phyloP scores from a whole-genome alignment of 2,329 filamentous ascomycete species.

The Fusarium tjaetaba region DNA sequence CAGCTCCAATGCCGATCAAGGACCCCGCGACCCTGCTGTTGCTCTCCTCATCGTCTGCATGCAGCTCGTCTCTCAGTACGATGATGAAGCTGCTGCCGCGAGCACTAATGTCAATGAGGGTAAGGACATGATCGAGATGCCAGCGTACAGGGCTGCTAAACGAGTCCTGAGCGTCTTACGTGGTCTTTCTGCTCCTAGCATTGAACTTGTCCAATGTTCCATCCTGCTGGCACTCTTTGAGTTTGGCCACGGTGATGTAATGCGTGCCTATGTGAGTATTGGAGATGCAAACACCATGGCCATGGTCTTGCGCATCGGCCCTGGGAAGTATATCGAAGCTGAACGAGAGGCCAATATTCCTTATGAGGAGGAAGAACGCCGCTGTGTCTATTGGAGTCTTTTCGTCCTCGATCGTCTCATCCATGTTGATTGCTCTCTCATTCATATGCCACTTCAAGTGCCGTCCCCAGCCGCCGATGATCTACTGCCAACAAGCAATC shows the following conservation, averaged over 20 bases:
- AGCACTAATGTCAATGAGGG: slow-evolving; percentile 42
- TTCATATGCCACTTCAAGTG: slow-evolving; percentile 49
- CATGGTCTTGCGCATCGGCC: slow-evolving; percentile 49
- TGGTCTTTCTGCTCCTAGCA: slow-evolving; percentile 48
- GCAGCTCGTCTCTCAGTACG: slow-evolving; percentile 53
- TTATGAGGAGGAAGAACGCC: slow-evolving; percentile 51
- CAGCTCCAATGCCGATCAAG: slow-evolving; percentile 19
- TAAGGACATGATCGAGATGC: slow-evolving; percentile 53
- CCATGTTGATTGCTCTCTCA: slow-evolving; percentile 47
- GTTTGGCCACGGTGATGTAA: slow-evolving; percentile 55
- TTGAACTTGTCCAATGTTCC: slow-evolving; percentile 55
- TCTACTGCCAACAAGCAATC: slow-evolving; percentile 48
- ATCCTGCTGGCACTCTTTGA: slow-evolving; percentile 56
- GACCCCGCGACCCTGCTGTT: slow-evolving; percentile 42
- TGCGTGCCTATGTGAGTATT: slow-evolving; percentile 55
- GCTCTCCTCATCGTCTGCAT: slow-evolving; percentile 56
- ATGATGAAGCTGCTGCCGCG: slow-evolving; percentile 49
- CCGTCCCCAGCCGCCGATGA: slow-evolving; percentile 50
- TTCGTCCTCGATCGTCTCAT: slow-evolving; percentile 55
- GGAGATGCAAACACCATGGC: slow-evolving; percentile 53
- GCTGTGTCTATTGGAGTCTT: slow-evolving; percentile 55
- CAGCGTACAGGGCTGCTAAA: slow-evolving; percentile 52
- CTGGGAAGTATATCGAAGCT: slow-evolving; percentile 49
- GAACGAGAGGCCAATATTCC: slow-evolving; percentile 43
- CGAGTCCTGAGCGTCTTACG: slow-evolving; percentile 51